These are phyloP conservation scores for Melampsora medusae DNA, from an alignment of 1,284 basidiomycete species.

Conservation along the genomic window DNA sequence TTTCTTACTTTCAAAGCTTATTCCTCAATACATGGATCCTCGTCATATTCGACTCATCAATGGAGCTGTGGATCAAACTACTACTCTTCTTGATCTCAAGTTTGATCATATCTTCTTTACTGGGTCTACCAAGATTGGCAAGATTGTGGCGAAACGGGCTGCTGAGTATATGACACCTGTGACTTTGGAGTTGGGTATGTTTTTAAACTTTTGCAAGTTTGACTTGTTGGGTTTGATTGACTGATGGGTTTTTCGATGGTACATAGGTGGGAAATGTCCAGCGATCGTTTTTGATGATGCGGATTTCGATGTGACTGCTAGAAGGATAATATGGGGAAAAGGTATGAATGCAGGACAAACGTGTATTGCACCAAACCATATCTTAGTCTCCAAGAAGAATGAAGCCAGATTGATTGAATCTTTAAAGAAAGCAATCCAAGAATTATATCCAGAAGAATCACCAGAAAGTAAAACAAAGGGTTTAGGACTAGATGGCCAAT, in stretches of 20 bases:
- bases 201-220: too few species aligned
- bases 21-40: constrained; percentile 56
- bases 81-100: constrained; percentile 52
- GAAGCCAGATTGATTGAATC: constrained; percentile 51
- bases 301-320: constrained; percentile 54
- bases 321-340: constrained; percentile 56
- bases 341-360: constrained; percentile 55
- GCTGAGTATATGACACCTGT: constrained; percentile 55
- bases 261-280: constrained; percentile 56
- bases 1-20: constrained; percentile 52
- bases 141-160: constrained; percentile 56
- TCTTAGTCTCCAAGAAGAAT: constrained; percentile 50
- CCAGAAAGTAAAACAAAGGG: background rate
- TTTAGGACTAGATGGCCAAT: constrained; percentile 9
- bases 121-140: constrained; percentile 54
- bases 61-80: constrained; percentile 55
- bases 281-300: constrained; percentile 56
- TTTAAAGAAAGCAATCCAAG: constrained; percentile 49
- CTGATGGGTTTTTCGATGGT: too few species aligned
- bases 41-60: constrained; percentile 53
- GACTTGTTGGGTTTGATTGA: background rate
- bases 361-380: constrained; percentile 54
- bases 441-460: constrained; percentile 50
- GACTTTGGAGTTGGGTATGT: constrained; percentile 54
- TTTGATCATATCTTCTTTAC: constrained; percentile 58